Evolutionary conservation across 2,329 filamentous ascomycete genomes (phyloP), one percentile per base, ranked within the genome.

Genomic region (Aspergillus ochraceoroseus): DNA sequence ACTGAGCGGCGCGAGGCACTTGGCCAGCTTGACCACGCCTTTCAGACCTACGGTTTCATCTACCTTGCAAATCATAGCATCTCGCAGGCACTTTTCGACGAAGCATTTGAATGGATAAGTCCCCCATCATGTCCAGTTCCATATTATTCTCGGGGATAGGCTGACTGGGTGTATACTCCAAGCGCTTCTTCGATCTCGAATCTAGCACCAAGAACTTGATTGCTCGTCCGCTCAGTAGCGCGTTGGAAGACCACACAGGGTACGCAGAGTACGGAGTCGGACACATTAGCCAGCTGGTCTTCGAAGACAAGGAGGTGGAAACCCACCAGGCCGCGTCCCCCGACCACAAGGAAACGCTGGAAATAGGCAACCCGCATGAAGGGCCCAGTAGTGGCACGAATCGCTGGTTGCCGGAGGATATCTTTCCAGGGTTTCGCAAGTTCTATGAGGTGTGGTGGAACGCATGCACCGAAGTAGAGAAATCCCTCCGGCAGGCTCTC

Each of bases 21-120:
- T 2, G 4, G 18, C 2, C 14, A 32, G 18, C 30, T 32, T 9
- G 30, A 32, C 18, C 12, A 32, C 11, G 30, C 14, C 14, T 32
- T 32, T 9, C 30, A 32, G 14, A 32, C 30, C 11, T 32, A 32
- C 30, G 30, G 30, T 9, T 32, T 32, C 4, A 20, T 32, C 30
- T 32, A 32, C 5, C 14, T 32, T 9, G 11, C 14, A 7, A 32
- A 32, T 15, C 30, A 32, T 14, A 20, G 30, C 14, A 32, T 32
- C 14, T 7, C 9, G 2, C 14, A 18, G 11, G 14, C 14, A 15
- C 14, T 32, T 7, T 9, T 32, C 14, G 30, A 32, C 11, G 30
- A 32, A 18, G 30, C 30, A 2, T 32, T 32, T 20, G 14, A n/a
- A 12, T 32, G 18, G 14, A 14, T 32, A 32, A 12, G 30, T n/a